Evolutionary conservation across 2,329 filamentous ascomycete genomes (phyloP).

Genomic region (Aspergillus alliaceus): DNA sequence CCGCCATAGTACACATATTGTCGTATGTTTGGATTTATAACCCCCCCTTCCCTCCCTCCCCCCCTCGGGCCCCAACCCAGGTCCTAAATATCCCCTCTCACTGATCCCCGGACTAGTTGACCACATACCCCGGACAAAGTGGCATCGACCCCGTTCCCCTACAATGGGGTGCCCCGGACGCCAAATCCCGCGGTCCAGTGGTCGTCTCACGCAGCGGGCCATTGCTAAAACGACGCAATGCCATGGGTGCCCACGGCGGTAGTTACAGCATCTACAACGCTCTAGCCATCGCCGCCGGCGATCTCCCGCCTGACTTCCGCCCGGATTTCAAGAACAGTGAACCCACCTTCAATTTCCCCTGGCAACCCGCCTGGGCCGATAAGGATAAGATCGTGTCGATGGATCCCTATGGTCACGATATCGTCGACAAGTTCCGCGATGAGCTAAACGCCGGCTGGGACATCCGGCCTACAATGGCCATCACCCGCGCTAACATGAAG

Average conservation of each 20-base stretch:
- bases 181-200: conserved; percentile 76
- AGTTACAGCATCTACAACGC: conserved; percentile 97
- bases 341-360: conserved; percentile 84
- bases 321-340: conserved; percentile 82
- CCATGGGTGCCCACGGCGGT: conserved; percentile 74
- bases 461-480: conserved; percentile 84
- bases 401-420: conserved; percentile 88
- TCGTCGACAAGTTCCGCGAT: conserved; percentile 76
- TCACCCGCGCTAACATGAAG: conserved; percentile 93
- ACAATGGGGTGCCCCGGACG: conserved; percentile 81
- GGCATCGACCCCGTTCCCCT: conserved; percentile 89
- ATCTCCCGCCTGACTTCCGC: conserved; percentile 79
- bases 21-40: conserved; percentile 23
- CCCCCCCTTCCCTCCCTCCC: too few relatives aligned
- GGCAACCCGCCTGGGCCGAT: conserved; percentile 86
- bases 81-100: background rate
- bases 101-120: conserved; percentile 45
- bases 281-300: conserved; percentile 85
- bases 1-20: conserved; percentile 36
- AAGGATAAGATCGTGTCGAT: conserved; percentile 95
- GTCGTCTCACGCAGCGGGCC: conserved; percentile 62
- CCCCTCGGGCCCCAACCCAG: too few relatives aligned
- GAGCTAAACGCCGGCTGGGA: conserved; percentile 71
- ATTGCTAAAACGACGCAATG: conserved; percentile 42
- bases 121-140: conserved; percentile 89